Evolutionary conservation across 1,284 basidiomycete species (phyloP).

Genomic region (Bjerkandera adusta): DNA sequence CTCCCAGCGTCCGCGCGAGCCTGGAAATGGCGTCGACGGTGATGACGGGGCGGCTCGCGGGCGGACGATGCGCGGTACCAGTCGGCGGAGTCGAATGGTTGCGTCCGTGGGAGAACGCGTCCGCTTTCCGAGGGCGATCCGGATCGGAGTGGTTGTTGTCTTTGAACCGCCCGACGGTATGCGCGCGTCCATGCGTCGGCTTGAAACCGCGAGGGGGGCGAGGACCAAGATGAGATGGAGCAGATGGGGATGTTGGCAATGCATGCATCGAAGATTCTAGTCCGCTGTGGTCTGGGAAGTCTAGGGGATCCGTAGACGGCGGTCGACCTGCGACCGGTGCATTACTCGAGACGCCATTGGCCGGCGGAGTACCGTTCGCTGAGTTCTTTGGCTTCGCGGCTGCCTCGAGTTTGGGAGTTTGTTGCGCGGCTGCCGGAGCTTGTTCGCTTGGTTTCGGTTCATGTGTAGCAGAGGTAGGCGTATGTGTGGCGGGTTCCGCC

Average conservation of each 20-base stretch:
- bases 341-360: background rate
- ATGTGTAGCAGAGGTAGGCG: background rate
- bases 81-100: constrained; percentile 65
- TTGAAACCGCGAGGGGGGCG: constrained; percentile 28
- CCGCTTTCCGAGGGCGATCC: constrained; percentile 18
- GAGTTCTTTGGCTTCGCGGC: constrained; percentile 1
- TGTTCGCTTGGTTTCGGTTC: no score
- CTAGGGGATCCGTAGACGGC: no score
- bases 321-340: no score
- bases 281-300: no score
- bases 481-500: background rate
- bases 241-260: constrained; percentile 27
- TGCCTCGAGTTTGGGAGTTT: background rate
- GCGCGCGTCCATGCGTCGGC: constrained; percentile 47
- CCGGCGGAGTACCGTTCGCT: background rate
- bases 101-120: constrained; percentile 41
- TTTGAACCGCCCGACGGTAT: constrained; percentile 43
- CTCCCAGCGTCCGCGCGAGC: constrained; percentile 57
- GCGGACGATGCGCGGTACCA: constrained; percentile 38
- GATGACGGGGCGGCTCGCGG: constrained; percentile 60
- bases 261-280: constrained; percentile 49
- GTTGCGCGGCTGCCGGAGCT: background rate
- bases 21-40: constrained; percentile 65
- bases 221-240: constrained; percentile 32
- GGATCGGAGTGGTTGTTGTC: constrained; percentile 18